These are phyloP conservation scores for Quercus gilva DNA, from an alignment of 306 rosid species.

Conservation along the genomic window DNA sequence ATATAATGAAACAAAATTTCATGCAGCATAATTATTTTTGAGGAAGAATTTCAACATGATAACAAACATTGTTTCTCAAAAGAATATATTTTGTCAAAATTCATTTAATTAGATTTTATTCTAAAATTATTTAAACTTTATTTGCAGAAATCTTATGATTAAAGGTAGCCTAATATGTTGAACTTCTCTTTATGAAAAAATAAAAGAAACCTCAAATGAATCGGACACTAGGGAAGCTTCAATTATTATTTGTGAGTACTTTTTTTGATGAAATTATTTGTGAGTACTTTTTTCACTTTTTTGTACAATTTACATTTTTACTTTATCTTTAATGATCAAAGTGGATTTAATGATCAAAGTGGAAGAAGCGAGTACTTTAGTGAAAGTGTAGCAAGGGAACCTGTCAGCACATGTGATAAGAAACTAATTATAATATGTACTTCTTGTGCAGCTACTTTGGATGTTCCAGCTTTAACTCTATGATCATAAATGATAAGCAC, in stretches of 20 bases:
- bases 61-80: too few species aligned
- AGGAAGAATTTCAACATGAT: too few species aligned
- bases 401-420: constrained; percentile 43
- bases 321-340: not conserved
- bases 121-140: too few species aligned
- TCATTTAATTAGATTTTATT: too few species aligned
- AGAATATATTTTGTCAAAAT: too few species aligned
- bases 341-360: not conserved
- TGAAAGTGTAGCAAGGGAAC: constrained; percentile 4
- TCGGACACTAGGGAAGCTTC: too few species aligned
- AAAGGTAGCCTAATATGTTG: not conserved
- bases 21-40: too few species aligned
- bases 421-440: constrained; percentile 30
- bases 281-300: not conserved
- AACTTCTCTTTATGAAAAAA: constrained; percentile 26
- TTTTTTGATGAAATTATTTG: not conserved
- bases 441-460: constrained; percentile 14
- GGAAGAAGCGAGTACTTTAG: constrained; percentile 9
- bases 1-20: too few species aligned
- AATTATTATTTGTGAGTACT: too few species aligned
- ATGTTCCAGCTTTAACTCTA: constrained; percentile 17
- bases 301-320: constrained; percentile 13
- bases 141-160: too few species aligned
- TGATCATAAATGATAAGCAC: constrained; percentile 20
- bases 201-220: not conserved